Conservation (phyloP, 306 rosid genomes). For the Pueraria montana region DNA sequence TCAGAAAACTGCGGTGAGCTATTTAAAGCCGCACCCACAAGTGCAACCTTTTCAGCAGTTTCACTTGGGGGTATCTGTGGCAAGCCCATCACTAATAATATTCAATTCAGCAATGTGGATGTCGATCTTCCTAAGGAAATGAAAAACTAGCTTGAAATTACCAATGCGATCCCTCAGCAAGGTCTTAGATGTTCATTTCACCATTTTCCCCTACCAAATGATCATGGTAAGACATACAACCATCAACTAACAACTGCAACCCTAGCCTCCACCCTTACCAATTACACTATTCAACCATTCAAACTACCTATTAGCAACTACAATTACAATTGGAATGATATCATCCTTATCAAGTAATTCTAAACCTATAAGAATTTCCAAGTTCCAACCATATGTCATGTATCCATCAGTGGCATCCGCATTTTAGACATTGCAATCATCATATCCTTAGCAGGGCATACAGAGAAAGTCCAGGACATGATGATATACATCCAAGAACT, state of each 20-base stretch:
- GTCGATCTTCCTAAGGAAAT: constrained; percentile 37
- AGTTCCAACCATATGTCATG: constrained; percentile 65
- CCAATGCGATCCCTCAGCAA: constrained; percentile 36
- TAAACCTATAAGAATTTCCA: constrained; percentile 49
- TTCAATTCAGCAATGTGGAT: constrained; percentile 34
- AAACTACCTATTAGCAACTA: constrained; percentile 42
- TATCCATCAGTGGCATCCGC: constrained; percentile 70
- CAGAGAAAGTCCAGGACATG: constrained; percentile 50
- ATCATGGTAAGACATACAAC: constrained; percentile 4
- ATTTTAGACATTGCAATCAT: constrained; percentile 55
- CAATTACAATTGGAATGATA: constrained; percentile 42
- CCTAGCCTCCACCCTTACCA: constrained; percentile 37
- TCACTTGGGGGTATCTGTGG: constrained; percentile 76
- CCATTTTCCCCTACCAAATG: constrained; percentile 39
- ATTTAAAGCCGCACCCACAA: constrained; percentile 61
- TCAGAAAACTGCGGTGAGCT: constrained; percentile 68
- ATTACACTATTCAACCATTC: constrained; percentile 20
- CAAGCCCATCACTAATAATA: constrained; percentile 73
- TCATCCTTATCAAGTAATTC: constrained; percentile 40
- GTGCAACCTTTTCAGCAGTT: constrained; percentile 64
- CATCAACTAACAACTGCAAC: constrained; percentile 40
- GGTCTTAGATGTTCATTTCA: constrained; percentile 43
- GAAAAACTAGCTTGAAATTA: constrained; percentile 32
- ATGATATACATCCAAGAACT: constrained; percentile 57
- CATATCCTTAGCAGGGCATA: constrained; percentile 53